A percentile compares a stretch with the other conserved stretches of the same genome.
Evolutionary conservation across 495 filamentous ascomycete genomes (phyloP).

Genomic region (Aspergillus avenaceus): DNA sequence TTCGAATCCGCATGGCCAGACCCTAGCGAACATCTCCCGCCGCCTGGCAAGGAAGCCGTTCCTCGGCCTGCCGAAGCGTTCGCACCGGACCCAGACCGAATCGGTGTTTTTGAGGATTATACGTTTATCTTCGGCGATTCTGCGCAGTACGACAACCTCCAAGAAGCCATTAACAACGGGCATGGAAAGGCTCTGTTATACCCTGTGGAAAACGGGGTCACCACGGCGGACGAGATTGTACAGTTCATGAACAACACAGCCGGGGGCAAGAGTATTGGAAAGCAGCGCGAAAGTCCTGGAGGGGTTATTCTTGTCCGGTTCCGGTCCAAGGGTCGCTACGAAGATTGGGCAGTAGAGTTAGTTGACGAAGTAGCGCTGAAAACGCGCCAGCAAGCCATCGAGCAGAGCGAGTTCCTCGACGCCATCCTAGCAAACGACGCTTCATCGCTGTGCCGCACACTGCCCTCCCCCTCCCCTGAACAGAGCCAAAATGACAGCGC

Average conservation of each 20-base stretch:
- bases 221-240: constrained; percentile 71
- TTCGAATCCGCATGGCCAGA: constrained; percentile 83
- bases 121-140: constrained; percentile 83
- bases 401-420: constrained; percentile 91
- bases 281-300: constrained; percentile 57
- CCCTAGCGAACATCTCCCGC: constrained; percentile 64
- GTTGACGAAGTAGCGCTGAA: constrained; percentile 59
- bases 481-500: constrained; percentile 12
- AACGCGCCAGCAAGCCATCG: constrained; percentile 76
- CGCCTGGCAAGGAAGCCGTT: constrained; percentile 67
- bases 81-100: constrained; percentile 59
- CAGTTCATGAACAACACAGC: constrained; percentile 70
- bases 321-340: constrained; percentile 54
- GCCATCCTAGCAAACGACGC: constrained; percentile 79
- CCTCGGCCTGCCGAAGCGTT: constrained; percentile 60
- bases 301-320: constrained; percentile 79
- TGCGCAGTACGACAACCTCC: constrained; percentile 73
- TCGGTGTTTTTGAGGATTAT: constrained; percentile 77
- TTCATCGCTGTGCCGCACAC: constrained; percentile 54
- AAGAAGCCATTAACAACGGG: constrained; percentile 69
- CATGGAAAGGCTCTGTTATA: constrained; percentile 76
- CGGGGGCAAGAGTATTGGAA: constrained; percentile 64
- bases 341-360: constrained; percentile 68
- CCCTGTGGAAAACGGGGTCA: constrained; percentile 57
- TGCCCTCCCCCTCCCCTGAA: constrained; percentile 47